phyloP scores from a whole-genome alignment of 2,329 filamentous ascomycete genomes.

The Nigrospora oryzae region DNA sequence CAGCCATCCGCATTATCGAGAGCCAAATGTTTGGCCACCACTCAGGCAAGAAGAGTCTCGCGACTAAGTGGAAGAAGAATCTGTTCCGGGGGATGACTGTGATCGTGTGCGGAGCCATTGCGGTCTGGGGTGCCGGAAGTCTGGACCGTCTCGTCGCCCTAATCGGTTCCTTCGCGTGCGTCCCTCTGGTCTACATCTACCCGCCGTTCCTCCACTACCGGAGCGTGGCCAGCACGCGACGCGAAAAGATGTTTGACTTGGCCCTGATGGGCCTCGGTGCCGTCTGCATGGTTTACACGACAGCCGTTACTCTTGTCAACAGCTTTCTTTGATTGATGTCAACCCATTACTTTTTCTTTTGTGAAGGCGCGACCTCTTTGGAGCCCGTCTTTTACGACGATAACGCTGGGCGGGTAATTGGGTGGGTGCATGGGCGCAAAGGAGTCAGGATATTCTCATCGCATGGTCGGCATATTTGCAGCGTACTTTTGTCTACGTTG shows the following conservation, averaged over 20 bases:
- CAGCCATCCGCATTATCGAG: conserved; percentile 64
- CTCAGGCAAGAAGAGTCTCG: conserved; percentile 55
- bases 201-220: conserved; percentile 63
- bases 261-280: conserved; percentile 54
- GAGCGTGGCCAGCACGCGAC: conserved; percentile 50
- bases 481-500: too few species aligned
- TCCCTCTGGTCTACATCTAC: conserved; percentile 71
- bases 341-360: too few species aligned
- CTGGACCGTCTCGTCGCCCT: conserved; percentile 68
- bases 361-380: too few species aligned
- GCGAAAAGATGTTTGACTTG: conserved; percentile 50
- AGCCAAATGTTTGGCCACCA: conserved; percentile 56
- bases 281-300: conserved; percentile 65
- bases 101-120: conserved; percentile 48
- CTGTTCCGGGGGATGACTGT: conserved; percentile 50
- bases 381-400: too few species aligned
- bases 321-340: conserved; percentile 28
- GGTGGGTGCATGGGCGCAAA: too few species aligned
- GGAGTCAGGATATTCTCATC: too few species aligned
- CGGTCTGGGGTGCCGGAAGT: conserved; percentile 57
- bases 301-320: conserved; percentile 46
- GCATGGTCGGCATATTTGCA: too few species aligned
- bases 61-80: conserved; percentile 74
- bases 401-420: too few species aligned
- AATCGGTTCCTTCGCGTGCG: conserved; percentile 66